Percentiles rank a stretch among this genome's conserved stretches.
Evolutionary conservation across 257 asterid genomes (phyloP).

Genomic region (Solanum gracilifrons): DNA sequence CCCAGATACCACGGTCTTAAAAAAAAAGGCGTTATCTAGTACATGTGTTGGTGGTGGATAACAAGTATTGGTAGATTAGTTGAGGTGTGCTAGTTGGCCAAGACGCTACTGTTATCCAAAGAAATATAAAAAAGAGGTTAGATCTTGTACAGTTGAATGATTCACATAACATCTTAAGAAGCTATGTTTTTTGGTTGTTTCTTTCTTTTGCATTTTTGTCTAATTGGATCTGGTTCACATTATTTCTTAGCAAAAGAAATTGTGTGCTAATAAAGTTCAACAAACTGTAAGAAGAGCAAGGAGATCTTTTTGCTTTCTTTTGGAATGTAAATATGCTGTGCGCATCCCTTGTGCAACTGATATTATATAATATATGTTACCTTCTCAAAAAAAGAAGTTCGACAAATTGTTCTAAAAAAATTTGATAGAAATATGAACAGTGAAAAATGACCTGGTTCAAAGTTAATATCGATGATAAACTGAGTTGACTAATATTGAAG

Average conservation of each 20-base stretch:
- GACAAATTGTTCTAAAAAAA: neutral
- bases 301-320: neutral
- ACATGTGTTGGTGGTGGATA: neutral
- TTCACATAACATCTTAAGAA: neutral
- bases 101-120: neutral
- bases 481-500: neutral
- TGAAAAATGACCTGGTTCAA: neutral
- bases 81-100: neutral
- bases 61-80: neutral
- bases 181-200: neutral
- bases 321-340: neutral
- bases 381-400: neutral
- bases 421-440: neutral
- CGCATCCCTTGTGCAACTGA: neutral
- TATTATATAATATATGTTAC: neutral
- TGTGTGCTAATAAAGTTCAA: neutral
- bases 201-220: neutral
- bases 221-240: neutral
- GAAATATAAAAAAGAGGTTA: neutral
- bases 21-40: neutral
- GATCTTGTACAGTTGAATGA: neutral
- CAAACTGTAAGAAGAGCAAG: neutral
- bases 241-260: neutral
- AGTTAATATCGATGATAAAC: neutral
- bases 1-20: neutral